These are phyloP conservation scores for Trypanosomatidae sp. DNA, from an alignment of 208 protist species.

Conservation along the genomic window DNA sequence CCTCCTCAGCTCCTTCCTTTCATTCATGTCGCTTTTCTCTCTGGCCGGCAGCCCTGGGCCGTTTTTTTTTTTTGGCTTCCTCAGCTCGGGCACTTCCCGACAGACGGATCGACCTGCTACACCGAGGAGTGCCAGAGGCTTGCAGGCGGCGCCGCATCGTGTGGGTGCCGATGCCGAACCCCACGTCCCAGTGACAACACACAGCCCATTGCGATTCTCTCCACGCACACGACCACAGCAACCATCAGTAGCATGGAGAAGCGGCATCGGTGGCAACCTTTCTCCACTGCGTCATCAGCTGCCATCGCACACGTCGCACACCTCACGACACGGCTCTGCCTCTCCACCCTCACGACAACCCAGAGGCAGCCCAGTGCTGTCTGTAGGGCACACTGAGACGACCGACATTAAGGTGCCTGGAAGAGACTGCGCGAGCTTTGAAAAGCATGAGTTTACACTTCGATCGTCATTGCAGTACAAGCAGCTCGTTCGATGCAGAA, in stretches of 20 bases:
- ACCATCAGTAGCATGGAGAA: background rate
- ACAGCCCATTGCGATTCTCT: background rate
- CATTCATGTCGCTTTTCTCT: background rate
- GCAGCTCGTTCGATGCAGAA: background rate
- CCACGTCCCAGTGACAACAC: no score
- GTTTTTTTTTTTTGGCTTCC: background rate
- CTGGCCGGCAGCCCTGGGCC: background rate
- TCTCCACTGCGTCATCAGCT: background rate
- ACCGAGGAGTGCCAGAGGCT: background rate
- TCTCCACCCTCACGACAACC: background rate
- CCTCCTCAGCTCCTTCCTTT: background rate
- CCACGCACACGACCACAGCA: background rate
- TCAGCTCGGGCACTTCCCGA: background rate
- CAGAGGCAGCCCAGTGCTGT: background rate
- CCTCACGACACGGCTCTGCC: background rate
- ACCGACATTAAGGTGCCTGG: no score
- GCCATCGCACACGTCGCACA: background rate
- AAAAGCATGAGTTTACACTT: background rate
- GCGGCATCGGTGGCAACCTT: background rate
- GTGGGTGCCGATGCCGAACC: background rate
- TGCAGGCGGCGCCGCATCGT: background rate
- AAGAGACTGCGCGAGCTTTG: background rate
- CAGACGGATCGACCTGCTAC: background rate
- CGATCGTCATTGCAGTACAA: background rate
- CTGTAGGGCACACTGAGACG: background rate